These are phyloP conservation scores for Hypsizygus ulmarius DNA, from an alignment of 1,284 basidiomycete species.

Conservation along the genomic window DNA sequence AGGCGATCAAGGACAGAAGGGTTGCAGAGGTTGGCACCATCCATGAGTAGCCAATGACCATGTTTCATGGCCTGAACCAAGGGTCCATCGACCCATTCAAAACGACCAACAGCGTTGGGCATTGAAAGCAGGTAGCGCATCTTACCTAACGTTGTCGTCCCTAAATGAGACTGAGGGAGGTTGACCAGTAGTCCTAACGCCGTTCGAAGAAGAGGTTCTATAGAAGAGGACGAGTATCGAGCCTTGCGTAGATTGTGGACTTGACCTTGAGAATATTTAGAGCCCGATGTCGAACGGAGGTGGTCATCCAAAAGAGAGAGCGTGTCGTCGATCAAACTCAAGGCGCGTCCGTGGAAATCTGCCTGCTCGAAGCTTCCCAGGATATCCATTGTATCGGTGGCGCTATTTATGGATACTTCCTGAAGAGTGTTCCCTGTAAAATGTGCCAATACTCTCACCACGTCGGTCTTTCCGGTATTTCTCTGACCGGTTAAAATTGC, in stretches of 20 bases:
- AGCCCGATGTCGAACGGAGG: conserved; percentile 37
- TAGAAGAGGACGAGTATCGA: conserved; percentile 16
- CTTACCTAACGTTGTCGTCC: conserved; percentile 17
- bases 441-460: conserved; percentile 73
- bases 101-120: conserved; percentile 50
- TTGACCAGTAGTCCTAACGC: conserved; percentile 15
- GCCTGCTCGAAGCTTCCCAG: conserved; percentile 96
- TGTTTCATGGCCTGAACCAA: conserved; percentile 83
- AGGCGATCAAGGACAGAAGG: conserved; percentile 96
- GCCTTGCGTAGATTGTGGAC: conserved; percentile 23
- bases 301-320: conserved; percentile 39
- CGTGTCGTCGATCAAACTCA: conserved; percentile 39
- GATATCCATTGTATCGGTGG: conserved; percentile 93
- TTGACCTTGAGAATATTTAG: conserved; percentile 25
- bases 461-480: conserved; percentile 78
- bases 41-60: conserved; percentile 90
- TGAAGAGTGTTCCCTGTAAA: conserved; percentile 68
- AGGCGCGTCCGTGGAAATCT: conserved; percentile 45
- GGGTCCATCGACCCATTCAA: conserved; percentile 98
- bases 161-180: conserved; percentile 3
- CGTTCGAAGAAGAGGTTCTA: conserved; percentile 16
- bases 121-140: conserved; percentile 21
- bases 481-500: conserved; percentile 82
- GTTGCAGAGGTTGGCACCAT: conserved; percentile 93
- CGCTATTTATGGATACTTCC: conserved; percentile 81